Evolutionary conservation across 345 rosid genomes (phyloP), one percentile per base, ranked within the genome.

Genomic region (Citrus hindsii): DNA sequence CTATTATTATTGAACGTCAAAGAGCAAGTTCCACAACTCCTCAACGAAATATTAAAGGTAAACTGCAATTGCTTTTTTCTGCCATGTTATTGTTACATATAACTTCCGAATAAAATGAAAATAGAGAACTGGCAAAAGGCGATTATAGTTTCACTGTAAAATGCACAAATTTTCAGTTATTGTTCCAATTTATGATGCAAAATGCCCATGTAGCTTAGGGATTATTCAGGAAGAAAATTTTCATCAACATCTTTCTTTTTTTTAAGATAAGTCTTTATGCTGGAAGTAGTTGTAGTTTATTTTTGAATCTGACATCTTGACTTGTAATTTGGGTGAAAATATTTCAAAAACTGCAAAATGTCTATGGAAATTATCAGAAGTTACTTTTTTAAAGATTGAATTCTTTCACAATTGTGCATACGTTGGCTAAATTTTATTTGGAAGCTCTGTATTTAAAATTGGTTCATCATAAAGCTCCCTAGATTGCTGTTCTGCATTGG

Each of bases 1-100:
- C 86, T 69, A 82, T 92, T 53, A 87, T 97, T 60, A 90, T 90
- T 80, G 94, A 97, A 88, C 98, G 94, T 28, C 96, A 89, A 62
- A 90, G 94, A 84, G 96, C 90, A 83, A 89, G 85, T 81, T 87
- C 91, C 63, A 76, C 78, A 79, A 83, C 90, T 81, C 92, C 90
- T 81, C 91, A 83, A 33, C 89, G 85, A 77, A 93, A 86, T 81
- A 76, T 83, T 69, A 94, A 88, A 83, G 94, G 98, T 88, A 82
- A 82, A 37, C 77, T 65, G 9, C 64, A 69, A 6, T 64, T 58
- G 25, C 24, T 3, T 65, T 65, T 16, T 33, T 38, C 42, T 38
- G 42, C 42, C 42, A 38, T 7, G 42, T 2, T 38, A 38, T 38
- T 38, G 10, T 38, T 38, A 2, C 9, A 38, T 38, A 38, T 38